Evolutionary conservation across 306 rosid genomes (phyloP), one percentile per base, ranked within the genome.

Genomic region (Ochetophila trinervis): DNA sequence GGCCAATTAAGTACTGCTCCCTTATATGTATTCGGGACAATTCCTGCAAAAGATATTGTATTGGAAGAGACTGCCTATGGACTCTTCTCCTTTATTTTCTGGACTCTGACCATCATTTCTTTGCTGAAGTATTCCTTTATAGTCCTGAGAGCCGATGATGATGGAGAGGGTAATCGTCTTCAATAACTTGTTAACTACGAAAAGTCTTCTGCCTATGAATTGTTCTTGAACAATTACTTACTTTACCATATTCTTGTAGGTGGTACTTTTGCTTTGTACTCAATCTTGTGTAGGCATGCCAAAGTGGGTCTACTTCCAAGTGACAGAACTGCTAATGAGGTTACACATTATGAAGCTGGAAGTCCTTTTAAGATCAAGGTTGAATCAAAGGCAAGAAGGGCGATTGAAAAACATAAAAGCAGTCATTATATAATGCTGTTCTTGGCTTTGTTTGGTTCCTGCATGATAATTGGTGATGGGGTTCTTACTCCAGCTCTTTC

Each of bases 401-500:
- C 87, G 67, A 87, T 89, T 44, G 94, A 82, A 63, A 81, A 80
- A 57, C 83, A 78, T 74, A 89, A 80, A 64, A 62, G 74, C 53
- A 60, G 79, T 67, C 96, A 87, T 69, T 85, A 87, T 68, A 42
- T 87, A 22, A 62, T 89, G 66, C 62, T 89, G 83, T 82, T 79
- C 79, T 69, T 85, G 58, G 94, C 96, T 62, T 87, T 89, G 69
- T 85, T 83, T 30, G 96, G 94, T 71, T 83, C 85, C 47, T 87
- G 94, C 74, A 87, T 89, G 87, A 78, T 91, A 27, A 86, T 83
- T 32, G 86, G 96, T 7, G 86, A 70, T 4, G 91, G 87, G 15
- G 94, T 87, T 62, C 91, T 89, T 75, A 85, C 94, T 54, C 96
- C 96, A 51, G 87, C 91, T 40, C 88, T 89, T 58, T 87, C 96